phyloP scores from a whole-genome alignment of 202 grass and related monocot genomes.

The Hordeum pubiflorum region DNA sequence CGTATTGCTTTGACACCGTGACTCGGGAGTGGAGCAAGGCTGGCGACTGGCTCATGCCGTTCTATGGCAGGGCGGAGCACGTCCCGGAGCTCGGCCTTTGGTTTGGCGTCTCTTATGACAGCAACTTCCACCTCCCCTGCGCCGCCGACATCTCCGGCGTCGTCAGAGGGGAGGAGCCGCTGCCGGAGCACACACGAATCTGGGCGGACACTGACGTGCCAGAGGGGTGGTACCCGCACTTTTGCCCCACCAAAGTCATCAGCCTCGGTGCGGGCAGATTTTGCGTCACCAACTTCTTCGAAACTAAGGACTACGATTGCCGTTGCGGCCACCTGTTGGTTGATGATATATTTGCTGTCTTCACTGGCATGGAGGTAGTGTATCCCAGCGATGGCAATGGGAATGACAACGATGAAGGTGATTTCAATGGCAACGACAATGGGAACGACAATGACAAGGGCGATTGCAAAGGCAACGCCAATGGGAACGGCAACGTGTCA shows the following conservation, averaged over 20 bases:
- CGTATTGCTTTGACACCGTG: neutral
- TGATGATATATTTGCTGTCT: neutral
- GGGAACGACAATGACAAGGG: no score
- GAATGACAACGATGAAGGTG: neutral
- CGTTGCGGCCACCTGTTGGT: no score
- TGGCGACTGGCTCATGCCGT: neutral
- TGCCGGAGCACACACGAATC: neutral
- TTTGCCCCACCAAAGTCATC: neutral
- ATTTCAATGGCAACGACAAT: no score
- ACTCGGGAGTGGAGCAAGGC: neutral
- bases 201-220: neutral
- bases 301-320: fast-evolving
- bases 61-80: neutral
- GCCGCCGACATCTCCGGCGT: neutral
- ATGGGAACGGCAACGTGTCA: no score
- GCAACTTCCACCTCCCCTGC: neutral
- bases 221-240: neutral
- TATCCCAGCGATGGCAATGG: neutral
- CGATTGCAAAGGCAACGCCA: no score
- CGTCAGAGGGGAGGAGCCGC: neutral
- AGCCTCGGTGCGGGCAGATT: neutral
- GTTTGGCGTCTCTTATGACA: neutral
- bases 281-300: neutral
- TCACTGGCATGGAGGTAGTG: constrained; percentile 1
- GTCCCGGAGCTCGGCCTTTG: neutral